Conservation (phyloP, 2,329 filamentous ascomycete genomes). For the Ophiocordyceps polyrhachis-furcata region DNA sequence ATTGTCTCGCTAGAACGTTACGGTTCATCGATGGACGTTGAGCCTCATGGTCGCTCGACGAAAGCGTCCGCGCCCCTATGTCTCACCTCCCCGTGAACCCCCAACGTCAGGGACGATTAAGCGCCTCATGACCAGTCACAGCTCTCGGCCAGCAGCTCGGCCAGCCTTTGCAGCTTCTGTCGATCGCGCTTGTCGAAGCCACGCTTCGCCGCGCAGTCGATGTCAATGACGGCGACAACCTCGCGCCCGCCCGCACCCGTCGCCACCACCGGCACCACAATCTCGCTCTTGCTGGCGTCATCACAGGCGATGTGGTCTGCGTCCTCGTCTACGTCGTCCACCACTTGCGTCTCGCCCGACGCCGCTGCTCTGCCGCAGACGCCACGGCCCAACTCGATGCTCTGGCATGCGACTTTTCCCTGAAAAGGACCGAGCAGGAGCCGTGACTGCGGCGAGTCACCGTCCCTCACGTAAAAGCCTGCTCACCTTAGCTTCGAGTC, state of each 20-base stretch:
- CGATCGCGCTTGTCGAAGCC: constrained; percentile 56
- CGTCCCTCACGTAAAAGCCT: constrained; percentile 53
- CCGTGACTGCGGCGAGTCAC: constrained; percentile 21
- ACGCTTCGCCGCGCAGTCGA: constrained; percentile 49
- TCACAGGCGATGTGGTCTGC: constrained; percentile 74
- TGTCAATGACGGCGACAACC: constrained; percentile 58
- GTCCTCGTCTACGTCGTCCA: constrained; percentile 53
- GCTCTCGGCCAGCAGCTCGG: constrained; percentile 33
- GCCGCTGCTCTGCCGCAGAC: constrained; percentile 58
- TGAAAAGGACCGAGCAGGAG: constrained; percentile 68
- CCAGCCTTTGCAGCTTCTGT: constrained; percentile 46
- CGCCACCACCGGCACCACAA: constrained; percentile 55
- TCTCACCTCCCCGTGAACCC: not conserved
- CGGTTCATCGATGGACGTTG: not conserved
- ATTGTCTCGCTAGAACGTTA: not conserved
- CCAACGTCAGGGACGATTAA: not conserved
- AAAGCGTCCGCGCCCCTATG: not conserved
- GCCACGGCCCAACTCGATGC: constrained; percentile 51
- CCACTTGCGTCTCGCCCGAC: constrained; percentile 41
- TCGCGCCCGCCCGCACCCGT: constrained; percentile 15
- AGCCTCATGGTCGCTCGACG: not conserved
- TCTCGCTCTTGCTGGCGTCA: constrained; percentile 55
- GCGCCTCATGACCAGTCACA: constrained; percentile 41
- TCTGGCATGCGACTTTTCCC: constrained; percentile 64
- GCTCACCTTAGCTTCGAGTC: not conserved